Conservation (phyloP, 2,329 filamentous ascomycete species). For the Lanzia echinophila region DNA sequence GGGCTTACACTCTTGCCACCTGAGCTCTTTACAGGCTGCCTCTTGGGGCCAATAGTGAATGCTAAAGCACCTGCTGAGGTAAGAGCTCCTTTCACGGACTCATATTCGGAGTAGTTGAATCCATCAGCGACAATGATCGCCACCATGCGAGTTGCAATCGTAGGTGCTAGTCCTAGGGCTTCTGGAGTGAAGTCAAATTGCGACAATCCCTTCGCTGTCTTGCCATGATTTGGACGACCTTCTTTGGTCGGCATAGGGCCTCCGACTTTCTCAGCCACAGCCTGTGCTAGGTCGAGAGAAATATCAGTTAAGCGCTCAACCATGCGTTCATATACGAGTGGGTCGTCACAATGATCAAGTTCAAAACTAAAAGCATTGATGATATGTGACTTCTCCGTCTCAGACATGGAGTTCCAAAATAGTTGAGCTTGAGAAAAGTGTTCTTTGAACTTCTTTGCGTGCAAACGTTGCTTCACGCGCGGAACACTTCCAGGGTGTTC, state of each 20-base stretch:
- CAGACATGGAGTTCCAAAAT: slow-evolving; percentile 72
- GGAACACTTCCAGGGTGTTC: slow-evolving; percentile 59
- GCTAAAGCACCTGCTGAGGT: slow-evolving; percentile 57
- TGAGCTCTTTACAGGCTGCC: slow-evolving; percentile 49
- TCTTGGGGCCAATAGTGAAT: slow-evolving; percentile 64
- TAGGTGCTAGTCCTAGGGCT: slow-evolving; percentile 42
- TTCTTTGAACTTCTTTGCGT: slow-evolving; percentile 69
- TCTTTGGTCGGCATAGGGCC: slow-evolving; percentile 50
- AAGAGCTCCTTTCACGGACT: slow-evolving; percentile 57
- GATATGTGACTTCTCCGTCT: slow-evolving; percentile 59
- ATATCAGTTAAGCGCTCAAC: slow-evolving; percentile 64
- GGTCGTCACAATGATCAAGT: slow-evolving; percentile 76
- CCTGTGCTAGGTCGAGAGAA: slow-evolving; percentile 60
- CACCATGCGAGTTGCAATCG: slow-evolving; percentile 63
- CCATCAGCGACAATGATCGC: slow-evolving; percentile 74
- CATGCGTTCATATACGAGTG: slow-evolving; percentile 66
- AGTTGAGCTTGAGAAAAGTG: slow-evolving; percentile 73
- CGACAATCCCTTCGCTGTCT: slow-evolving; percentile 59
- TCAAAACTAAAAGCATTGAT: slow-evolving; percentile 59
- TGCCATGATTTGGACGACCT: slow-evolving; percentile 54
- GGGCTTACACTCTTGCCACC: slow-evolving; percentile 49
- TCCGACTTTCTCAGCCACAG: slow-evolving; percentile 64
- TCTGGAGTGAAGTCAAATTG: slow-evolving; percentile 61
- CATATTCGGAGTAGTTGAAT: slow-evolving; percentile 61
- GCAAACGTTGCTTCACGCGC: slow-evolving; percentile 64